Evolutionary conservation across 257 asterid genomes (phyloP), one percentile per base, ranked within the genome.

Genomic region (Gynochthodes officinalis): DNA sequence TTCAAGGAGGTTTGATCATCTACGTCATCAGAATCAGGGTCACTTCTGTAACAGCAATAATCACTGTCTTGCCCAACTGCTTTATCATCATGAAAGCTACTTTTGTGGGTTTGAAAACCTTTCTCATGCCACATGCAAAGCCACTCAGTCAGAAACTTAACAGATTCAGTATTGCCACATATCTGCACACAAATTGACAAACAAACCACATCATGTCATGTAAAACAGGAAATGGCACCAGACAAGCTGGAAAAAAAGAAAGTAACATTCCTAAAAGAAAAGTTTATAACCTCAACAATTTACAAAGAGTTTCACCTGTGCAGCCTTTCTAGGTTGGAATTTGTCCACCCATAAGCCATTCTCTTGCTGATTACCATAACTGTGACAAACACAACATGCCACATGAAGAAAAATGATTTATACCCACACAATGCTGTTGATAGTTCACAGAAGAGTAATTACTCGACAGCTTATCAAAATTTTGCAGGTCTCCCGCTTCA

Each of bases 331-430:
- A 72, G 99, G 99, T 79, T 80, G 90, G 83, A 90, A 90, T 80
- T 90, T 95, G 84, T 92, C 88, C 2, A 96, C 92, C 99, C 99
- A 95, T 59, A 95, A 80, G 82, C 90, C 82, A 78, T 88, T 92
- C 71, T 79, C 85, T 18, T 79, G 83, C 74, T 59, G 84, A 70
- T 73, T 74, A 73, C 65, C 78, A 60, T 85, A 76, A 57, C 90
- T 75, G 65, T 75, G 88, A 73, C 81, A 79, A 71, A 49, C 25
- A 32, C 23, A 43, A 35, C 16, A 21, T 63, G 66, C 30, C 44
- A 32, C 32, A 4, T 13, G 48, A n/a, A 27, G 2, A 16, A 25
- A n/a, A 27, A 54, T 33, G 2, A 60, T 30, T 21, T 30, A 68
- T 39, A 58, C 69, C 58, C 16, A 52, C 8, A 52, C 13, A 30